Percentiles rank a stretch among this genome's conserved stretches.
Conservation (phyloP, 108 stramenopile genomes). For the Nitzschia sp. region DNA sequence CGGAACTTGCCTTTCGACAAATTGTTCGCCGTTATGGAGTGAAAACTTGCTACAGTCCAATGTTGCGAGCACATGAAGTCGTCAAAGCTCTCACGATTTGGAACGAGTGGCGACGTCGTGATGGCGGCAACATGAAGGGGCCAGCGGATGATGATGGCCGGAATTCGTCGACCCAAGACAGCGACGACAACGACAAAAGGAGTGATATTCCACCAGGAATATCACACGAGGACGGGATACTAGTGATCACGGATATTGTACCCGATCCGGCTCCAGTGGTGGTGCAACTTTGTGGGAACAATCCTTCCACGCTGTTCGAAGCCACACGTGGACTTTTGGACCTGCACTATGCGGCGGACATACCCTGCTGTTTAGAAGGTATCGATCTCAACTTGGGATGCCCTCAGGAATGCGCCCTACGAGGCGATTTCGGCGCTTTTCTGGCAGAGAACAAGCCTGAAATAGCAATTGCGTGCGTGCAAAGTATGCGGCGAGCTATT, state of each 20-base stretch:
- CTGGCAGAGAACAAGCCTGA: slow-evolving; percentile 47
- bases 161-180: no score
- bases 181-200: no score
- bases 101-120: background rate
- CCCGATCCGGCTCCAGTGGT: slow-evolving; percentile 36
- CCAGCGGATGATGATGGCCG: background rate
- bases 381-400: slow-evolving; percentile 67
- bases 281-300: slow-evolving; percentile 55
- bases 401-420: slow-evolving; percentile 54
- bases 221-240: slow-evolving; percentile 39
- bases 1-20: slow-evolving; percentile 56
- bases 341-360: slow-evolving; percentile 22
- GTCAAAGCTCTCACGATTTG: slow-evolving; percentile 25
- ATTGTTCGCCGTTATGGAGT: slow-evolving; percentile 46
- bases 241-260: slow-evolving; percentile 42
- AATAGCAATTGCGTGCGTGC: slow-evolving; percentile 41
- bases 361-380: slow-evolving; percentile 26
- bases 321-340: slow-evolving; percentile 47
- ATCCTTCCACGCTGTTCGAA: slow-evolving; percentile 28
- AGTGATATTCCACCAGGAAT: background rate
- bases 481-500: slow-evolving; percentile 49
- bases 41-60: slow-evolving; percentile 56
- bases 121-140: background rate
- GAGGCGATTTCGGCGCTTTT: slow-evolving; percentile 56
- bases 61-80: slow-evolving; percentile 56